Base-by-base conservation (phyloP, 306 rosid species). In the Sicyos baderoa region DNA sequence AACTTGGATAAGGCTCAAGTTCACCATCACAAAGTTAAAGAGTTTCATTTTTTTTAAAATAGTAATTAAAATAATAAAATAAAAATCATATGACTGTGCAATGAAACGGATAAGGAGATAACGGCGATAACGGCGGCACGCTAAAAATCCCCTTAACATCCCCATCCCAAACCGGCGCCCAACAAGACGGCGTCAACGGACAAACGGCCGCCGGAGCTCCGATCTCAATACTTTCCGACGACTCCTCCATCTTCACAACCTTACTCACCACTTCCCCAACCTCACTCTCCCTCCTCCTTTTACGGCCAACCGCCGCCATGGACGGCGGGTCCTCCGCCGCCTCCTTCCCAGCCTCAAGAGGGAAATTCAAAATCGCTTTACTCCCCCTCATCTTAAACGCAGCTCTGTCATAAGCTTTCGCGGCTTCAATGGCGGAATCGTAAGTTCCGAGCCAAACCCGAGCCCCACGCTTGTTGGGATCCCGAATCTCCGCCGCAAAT, bases 391-490 rank as follows among this genome's bases (percentile, higher is more conserved):
- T 25, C 45, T 47, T 76, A 16, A 84, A 84, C 7, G 88, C 88
- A 12, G 88, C 88, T 3, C 81, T 32, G 23, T 84, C 86, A 64
- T 84, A 84, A 59, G 84, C 88, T 48, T 74, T 80, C 21, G 86
- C 88, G 1, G 86, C 88, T 73, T 84, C 86, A 15, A 81, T 66
- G 61, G 84, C 84, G 0, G 85, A 79, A 1, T 81, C 83, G 16
- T 79, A 84, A 6, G 88, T 84, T 55, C 88, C 88, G 0, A 84
- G 84, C 88, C 88, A 84, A 18, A 81, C 88, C 17, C 88, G 79
- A 7, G 84, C 76, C 0, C 88, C 88, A 32, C 78, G 79, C 40
- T 66, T 72, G 54, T 64, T 77, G 2, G 37, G 37, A 4, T 32
- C 37, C 37, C 37, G 37, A 32, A 32, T 32, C 37, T 32, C 37